Conservation (phyloP, 169 alveolate species). For the Perkinsus chesapeaki region DNA sequence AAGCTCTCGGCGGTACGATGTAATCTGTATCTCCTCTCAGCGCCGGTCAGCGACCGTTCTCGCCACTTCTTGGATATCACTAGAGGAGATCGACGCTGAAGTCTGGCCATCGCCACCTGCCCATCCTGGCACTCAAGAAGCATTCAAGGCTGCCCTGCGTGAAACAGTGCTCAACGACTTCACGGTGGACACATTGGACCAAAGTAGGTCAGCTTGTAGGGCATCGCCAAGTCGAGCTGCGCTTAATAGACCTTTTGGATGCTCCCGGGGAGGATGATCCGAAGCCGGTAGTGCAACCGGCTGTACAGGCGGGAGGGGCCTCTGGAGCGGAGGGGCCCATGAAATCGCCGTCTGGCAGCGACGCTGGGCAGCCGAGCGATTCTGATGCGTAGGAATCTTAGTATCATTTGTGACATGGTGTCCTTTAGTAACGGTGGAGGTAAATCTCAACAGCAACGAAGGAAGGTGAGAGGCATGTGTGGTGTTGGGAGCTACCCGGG, state of each 20-base stretch:
- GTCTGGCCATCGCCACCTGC: neutral
- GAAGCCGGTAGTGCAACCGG: neutral
- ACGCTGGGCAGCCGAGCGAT: neutral
- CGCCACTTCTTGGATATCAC: neutral
- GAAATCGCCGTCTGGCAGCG: neutral
- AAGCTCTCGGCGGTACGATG: too few relatives aligned
- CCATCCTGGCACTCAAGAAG: neutral
- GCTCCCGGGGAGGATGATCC: neutral
- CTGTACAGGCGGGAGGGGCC: neutral
- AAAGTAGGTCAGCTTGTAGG: neutral
- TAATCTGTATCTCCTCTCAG: neutral
- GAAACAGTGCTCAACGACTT: neutral
- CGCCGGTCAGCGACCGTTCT: neutral
- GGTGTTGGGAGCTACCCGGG: neutral
- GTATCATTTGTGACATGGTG: neutral
- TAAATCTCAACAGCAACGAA: neutral
- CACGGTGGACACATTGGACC: neutral
- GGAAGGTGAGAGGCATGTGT: neutral
- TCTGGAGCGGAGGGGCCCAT: neutral
- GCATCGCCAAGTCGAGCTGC: too few relatives aligned
- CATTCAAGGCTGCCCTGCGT: too few relatives aligned
- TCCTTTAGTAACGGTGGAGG: neutral
- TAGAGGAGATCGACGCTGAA: neutral
- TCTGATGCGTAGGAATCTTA: neutral
- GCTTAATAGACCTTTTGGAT: neutral